A percentile compares a stretch with the other conserved stretches of the same genome.
These are phyloP conservation scores for Eruca vesicaria DNA, from an alignment of 441 rosid genomes.

Conservation along the genomic window DNA sequence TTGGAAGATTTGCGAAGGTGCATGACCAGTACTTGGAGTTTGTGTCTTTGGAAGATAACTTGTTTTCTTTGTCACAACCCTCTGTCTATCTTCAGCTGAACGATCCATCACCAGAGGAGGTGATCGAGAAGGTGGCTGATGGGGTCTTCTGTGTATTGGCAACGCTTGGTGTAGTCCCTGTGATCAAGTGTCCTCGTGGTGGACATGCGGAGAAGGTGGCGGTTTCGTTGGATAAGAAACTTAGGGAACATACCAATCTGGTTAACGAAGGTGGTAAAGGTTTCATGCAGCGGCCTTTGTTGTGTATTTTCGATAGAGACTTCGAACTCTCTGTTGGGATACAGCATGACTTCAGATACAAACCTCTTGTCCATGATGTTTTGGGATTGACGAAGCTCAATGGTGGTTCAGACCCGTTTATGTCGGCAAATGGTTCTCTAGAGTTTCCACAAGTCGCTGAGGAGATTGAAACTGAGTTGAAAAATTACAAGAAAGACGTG, in stretches of 20 bases:
- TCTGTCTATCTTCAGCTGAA: neutral
- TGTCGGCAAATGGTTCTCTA: neutral
- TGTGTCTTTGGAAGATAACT: neutral
- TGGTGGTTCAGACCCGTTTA: neutral
- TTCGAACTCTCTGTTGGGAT: neutral
- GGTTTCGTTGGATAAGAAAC: neutral
- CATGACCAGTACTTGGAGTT: neutral
- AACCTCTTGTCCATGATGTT: neutral
- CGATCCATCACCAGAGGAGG: neutral
- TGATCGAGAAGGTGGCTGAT: neutral
- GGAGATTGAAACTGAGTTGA: neutral
- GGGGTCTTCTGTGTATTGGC: neutral
- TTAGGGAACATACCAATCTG: neutral
- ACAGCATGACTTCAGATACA: neutral
- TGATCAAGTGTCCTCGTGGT: neutral
- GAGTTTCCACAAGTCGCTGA: neutral
- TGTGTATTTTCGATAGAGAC: neutral
- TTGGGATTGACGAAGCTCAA: neutral
- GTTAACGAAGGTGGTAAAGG: neutral
- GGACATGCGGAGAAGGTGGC: neutral
- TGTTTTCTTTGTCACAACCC: neutral
- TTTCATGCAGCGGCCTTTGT: neutral
- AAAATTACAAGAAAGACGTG: neutral
- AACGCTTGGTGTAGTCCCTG: neutral
- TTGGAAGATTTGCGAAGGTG: neutral